Evolutionary conservation across 2,329 filamentous ascomycete species (phyloP), one percentile per base, ranked within the genome.

Genomic region (Colletotrichum sojae): DNA sequence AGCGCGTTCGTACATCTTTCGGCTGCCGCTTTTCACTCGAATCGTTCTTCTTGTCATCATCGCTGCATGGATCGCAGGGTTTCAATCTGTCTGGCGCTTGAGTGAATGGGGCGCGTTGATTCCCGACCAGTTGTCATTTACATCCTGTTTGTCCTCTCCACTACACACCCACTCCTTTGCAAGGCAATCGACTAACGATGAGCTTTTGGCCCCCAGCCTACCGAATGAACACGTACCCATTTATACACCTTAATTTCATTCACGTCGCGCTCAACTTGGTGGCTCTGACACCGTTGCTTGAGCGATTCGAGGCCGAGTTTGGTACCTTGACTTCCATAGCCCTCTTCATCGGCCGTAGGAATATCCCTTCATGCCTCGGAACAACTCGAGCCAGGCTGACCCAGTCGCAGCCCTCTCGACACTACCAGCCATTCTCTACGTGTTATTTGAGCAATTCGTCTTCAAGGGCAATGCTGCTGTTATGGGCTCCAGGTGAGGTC

Each of bases 261-360:
- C 96, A 98, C 80, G 87, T 91, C 70, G 76, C 95, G 61, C 83
- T 97, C 77, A 97, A 98, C 80, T 79, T 94, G 25, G 60, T 97
- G 71, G 93, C 94, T 22, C 80, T 98, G 71, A 91, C 91, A 46
- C 96, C 96, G n/a, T 84, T 99, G 59, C 83, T 99, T 79, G 95
- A 98, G 81, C 89, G 95, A 70, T 99, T 98, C 80, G 96, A 99
- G 83, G 88, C 89, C 71, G 95, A 98, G 79, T 91, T 97, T 80
- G 96, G 96, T 60, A 98, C 95, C 8, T 84, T 98, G 76, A 94
- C 94, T 27, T 92, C 94, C n/a, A 79, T 97, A 71, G 89, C 93
- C 43, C 85, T 98, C 60, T 98, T 98, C 79, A 89, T 96, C 76
- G 96, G 96, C 66, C 95, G 94, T 97, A 85, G 84, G 94, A 88